phyloP scores from a whole-genome alignment of 192 early-diverging fungal species.

The Coemansia furcata region DNA sequence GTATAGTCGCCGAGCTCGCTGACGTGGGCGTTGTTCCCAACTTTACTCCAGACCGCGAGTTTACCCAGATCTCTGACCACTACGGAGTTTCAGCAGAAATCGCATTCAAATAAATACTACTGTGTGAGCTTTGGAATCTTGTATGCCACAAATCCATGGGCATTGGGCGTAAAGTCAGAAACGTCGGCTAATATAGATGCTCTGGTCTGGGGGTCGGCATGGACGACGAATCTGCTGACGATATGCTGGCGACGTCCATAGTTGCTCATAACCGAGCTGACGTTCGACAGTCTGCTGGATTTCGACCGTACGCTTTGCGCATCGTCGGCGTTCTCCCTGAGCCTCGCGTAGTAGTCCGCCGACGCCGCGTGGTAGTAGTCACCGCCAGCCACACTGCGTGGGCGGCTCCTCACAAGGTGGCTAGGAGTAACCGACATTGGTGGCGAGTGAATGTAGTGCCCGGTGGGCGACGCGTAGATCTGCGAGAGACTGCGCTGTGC shows the following conservation, averaged over 20 bases:
- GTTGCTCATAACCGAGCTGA: conserved; percentile 31
- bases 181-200: conserved; percentile 27
- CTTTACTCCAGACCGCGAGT: conserved; percentile 33
- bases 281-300: conserved; percentile 41
- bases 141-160: conserved; percentile 50
- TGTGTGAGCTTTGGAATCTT: conserved; percentile 44
- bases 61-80: conserved; percentile 56
- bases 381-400: conserved; percentile 8
- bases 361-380: conserved; percentile 9
- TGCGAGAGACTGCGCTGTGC: background rate
- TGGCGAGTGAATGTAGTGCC: background rate
- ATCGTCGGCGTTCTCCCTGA: conserved; percentile 17
- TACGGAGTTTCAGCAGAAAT: conserved; percentile 49
- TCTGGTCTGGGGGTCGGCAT: conserved; percentile 27
- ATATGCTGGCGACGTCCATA: conserved; percentile 29
- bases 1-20: conserved; percentile 14
- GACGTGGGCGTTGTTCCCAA: conserved; percentile 49
- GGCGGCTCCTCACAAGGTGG: background rate
- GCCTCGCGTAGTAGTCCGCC: background rate
- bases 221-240: conserved; percentile 36
- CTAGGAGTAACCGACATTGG: background rate
- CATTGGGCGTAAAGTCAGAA: conserved; percentile 49
- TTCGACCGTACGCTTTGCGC: conserved; percentile 39
- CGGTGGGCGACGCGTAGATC: background rate
- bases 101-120: background rate